A percentile compares a stretch with the other conserved stretches of the same genome.
Evolutionary conservation across 1,284 basidiomycete species (phyloP).

Genomic region (Coniferiporia sulphurascens): DNA sequence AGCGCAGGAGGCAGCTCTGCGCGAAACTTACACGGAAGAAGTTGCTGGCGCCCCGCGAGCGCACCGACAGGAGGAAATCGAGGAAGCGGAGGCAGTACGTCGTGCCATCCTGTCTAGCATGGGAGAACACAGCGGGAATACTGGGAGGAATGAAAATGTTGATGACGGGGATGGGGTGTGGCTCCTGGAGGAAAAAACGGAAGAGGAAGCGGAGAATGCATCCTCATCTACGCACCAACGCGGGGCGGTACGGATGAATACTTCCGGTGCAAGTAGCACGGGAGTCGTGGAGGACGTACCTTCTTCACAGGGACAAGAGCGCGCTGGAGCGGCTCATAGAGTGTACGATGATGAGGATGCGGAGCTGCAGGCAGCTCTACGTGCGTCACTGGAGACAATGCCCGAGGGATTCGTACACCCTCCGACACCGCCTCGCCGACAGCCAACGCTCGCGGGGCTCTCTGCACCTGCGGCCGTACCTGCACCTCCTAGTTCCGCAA

Average conservation of each 20-base stretch:
- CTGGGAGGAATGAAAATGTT: slow-evolving; percentile 13
- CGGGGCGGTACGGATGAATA: not conserved
- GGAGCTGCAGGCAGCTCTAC: slow-evolving; percentile 80
- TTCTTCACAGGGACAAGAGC: slow-evolving; percentile 16
- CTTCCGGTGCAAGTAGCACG: slow-evolving; percentile 7
- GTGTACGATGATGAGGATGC: slow-evolving; percentile 86
- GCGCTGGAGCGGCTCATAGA: slow-evolving; percentile 25
- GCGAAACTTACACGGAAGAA: slow-evolving; percentile 51
- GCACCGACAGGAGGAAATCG: slow-evolving; percentile 30
- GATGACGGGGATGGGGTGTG: slow-evolving; percentile 31
- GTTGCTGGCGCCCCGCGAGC: slow-evolving; percentile 25
- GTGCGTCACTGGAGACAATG: slow-evolving; percentile 70
- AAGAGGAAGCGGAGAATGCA: slow-evolving; percentile 17
- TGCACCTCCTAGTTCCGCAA: slow-evolving; percentile 20
- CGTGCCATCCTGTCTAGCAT: slow-evolving; percentile 65
- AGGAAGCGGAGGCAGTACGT: slow-evolving; percentile 57
- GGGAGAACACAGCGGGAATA: slow-evolving; percentile 22
- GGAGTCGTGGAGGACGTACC: not conserved
- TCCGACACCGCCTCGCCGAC: slow-evolving; percentile 27
- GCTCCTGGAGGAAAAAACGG: slow-evolving; percentile 22
- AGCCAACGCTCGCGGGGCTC: slow-evolving; percentile 14
- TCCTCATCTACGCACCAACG: slow-evolving; percentile 13
- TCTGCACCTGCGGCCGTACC: slow-evolving; percentile 20
- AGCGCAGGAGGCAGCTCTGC: slow-evolving; percentile 64
- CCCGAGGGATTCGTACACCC: slow-evolving; percentile 50